Conservation (phyloP, 2,329 filamentous ascomycete genomes). For the Lachnellula hyalina region DNA sequence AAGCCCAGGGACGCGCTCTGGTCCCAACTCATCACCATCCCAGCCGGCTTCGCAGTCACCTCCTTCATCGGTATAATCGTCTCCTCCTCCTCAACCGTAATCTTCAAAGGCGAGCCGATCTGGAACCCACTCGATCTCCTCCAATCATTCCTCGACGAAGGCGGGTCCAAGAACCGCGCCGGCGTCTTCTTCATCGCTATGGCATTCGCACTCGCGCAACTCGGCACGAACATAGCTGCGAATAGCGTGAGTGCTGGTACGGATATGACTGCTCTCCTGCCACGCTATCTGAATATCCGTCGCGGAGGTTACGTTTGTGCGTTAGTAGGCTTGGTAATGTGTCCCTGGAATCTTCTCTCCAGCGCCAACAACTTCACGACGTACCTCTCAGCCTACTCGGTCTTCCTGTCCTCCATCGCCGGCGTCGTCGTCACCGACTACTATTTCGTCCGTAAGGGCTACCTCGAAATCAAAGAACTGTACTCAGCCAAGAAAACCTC, state of each 20-base stretch:
- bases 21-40: constrained; percentile 74
- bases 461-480: constrained; percentile 70
- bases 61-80: constrained; percentile 81
- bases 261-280: constrained; percentile 74
- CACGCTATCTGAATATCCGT: constrained; percentile 77
- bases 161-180: constrained; percentile 62
- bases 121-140: constrained; percentile 71
- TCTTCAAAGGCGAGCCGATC: constrained; percentile 58
- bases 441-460: constrained; percentile 78
- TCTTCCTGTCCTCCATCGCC: constrained; percentile 89
- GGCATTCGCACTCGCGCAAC: constrained; percentile 71
- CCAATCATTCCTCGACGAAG: constrained; percentile 62
- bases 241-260: constrained; percentile 76
- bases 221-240: constrained; percentile 82
- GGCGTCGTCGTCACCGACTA: constrained; percentile 90
- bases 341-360: constrained; percentile 75
- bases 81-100: constrained; percentile 64
- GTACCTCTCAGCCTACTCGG: constrained; percentile 85
- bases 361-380: constrained; percentile 80
- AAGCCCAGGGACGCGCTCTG: constrained; percentile 73
- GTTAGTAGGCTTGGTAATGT: constrained; percentile 73
- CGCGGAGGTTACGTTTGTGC: constrained; percentile 86
- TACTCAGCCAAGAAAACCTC: constrained; percentile 65
- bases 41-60: constrained; percentile 67
- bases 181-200: constrained; percentile 69